Evolutionary conservation across 2,329 filamentous ascomycete genomes (phyloP).

Genomic region (Simplicillium aogashimaense): DNA sequence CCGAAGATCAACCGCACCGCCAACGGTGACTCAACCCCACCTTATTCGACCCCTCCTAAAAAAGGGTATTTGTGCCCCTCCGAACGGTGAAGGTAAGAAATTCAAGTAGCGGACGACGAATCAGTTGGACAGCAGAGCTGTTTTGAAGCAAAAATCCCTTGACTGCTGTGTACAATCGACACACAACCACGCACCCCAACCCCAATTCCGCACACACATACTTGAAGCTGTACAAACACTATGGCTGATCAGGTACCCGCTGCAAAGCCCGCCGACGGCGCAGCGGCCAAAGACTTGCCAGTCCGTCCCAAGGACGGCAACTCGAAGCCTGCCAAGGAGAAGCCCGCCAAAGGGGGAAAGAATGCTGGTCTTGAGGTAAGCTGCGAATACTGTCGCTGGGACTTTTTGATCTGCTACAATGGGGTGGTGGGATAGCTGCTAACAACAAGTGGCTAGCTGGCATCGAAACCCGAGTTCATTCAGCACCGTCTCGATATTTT

Average conservation of each 20-base stretch:
- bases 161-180: too few relatives aligned
- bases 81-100: slow-evolving; percentile 14
- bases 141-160: too few relatives aligned
- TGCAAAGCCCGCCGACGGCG: slow-evolving; percentile 21
- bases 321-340: slow-evolving; percentile 20
- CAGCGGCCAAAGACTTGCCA: slow-evolving; percentile 21
- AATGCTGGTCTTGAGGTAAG: slow-evolving; percentile 44
- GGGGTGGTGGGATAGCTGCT: neutral
- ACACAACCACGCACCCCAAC: too few relatives aligned
- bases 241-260: neutral
- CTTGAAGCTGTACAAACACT: neutral
- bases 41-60: slow-evolving; percentile 10
- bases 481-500: slow-evolving; percentile 79
- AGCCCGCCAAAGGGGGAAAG: slow-evolving; percentile 44
- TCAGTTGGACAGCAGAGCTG: too few relatives aligned
- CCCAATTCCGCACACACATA: neutral
- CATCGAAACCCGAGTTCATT: slow-evolving; percentile 61
- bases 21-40: slow-evolving; percentile 24
- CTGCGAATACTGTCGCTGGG: neutral
- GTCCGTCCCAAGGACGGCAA: slow-evolving; percentile 26
- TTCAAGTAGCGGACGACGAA: too few relatives aligned
- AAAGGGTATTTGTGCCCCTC: slow-evolving; percentile 19
- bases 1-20: slow-evolving; percentile 16
- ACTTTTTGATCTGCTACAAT: too few relatives aligned
- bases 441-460: slow-evolving; percentile 17